These are phyloP conservation scores for Gamarada debralockiae DNA, from an alignment of 495 filamentous ascomycete species.

Conservation along the genomic window DNA sequence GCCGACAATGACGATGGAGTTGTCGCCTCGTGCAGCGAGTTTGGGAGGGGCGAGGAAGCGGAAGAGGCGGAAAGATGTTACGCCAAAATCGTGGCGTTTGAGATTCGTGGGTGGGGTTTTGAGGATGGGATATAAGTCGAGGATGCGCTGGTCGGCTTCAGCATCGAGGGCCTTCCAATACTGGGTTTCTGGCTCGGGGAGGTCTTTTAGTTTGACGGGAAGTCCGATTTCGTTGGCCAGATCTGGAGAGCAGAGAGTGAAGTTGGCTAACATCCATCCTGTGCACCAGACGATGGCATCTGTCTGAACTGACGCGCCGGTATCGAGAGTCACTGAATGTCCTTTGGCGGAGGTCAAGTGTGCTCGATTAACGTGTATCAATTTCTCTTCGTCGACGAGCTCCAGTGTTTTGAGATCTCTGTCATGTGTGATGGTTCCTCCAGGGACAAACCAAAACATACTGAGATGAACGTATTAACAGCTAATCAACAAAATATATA, in stretches of 20 bases:
- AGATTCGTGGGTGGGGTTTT: neutral
- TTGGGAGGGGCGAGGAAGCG: conserved; percentile 21
- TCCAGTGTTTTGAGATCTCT: neutral
- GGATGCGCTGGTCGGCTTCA: conserved; percentile 12
- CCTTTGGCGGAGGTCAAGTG: neutral
- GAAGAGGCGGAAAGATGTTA: conserved; percentile 26
- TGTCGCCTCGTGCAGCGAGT: conserved; percentile 21
- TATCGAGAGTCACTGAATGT: conserved; percentile 1
- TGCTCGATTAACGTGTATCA: neutral
- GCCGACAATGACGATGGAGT: conserved; percentile 22
- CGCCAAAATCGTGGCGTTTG: neutral
- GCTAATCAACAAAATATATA: too few species aligned
- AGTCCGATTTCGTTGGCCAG: conserved; percentile 7
- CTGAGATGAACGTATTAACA: neutral
- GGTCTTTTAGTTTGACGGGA: neutral
- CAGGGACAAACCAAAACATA: conserved; percentile 4
- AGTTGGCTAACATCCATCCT: conserved; percentile 21
- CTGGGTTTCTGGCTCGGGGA: neutral
- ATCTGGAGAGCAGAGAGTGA: conserved; percentile 4
- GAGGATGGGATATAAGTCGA: conserved; percentile 20
- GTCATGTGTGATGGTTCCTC: conserved; percentile 1
- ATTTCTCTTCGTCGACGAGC: conserved; percentile 1
- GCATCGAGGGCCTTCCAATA: conserved; percentile 25
- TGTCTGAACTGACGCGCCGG: conserved; percentile 6
- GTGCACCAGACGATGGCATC: conserved; percentile 28